Base-by-base conservation (phyloP, 176 grass and related monocot species). In the Oryza nivara region DNA sequence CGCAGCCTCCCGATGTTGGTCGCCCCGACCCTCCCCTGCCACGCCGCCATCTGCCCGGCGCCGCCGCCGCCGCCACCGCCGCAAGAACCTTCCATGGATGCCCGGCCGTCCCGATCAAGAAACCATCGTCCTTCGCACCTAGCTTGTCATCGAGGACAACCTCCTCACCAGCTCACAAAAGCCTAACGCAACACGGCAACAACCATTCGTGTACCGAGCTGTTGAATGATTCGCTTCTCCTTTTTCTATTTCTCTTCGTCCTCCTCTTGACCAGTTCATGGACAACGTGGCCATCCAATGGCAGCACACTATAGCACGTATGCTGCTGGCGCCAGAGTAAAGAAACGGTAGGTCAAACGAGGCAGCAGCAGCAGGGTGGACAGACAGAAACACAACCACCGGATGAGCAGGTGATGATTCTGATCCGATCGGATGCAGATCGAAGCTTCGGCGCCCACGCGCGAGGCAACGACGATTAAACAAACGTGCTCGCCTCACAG, bases 1-100 rank as follows among this genome's bases (percentile, higher is more conserved):
- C 69, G 90, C 44, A 82, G 83, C 75, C 81, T 79, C 52, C 91
- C 91, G 49, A 94, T 76, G 73, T 89, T 87, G 28, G 81, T 84
- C 0, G 87, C 80, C 60, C 81, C 81, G 14, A 68, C 51, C 72
- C 73, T 84, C 80, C 80, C 72, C 30, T 68, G 14, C 3, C 9
- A 11, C 25, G 11, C 22, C 25, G 76, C 45, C 61, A 65, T 2
- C 71, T 65, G 71, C 2, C 72, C 82, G 15, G 2, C 81, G 73
- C 25, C 86, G 47, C 25, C 86, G 74, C 30, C 30, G 30, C 28
- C 28, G 28, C 28, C 26, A 26, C 26, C 28, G 28, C 25, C 16
- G 47, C 70, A 56, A 7, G 70, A 41, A 43, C 35, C 56, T 0
- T 90, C 88, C 88, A 86, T 86, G 10, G 11, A 44, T 44, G 9